A percentile compares a stretch with the other conserved stretches of the same genome.
Evolutionary conservation across 2,329 filamentous ascomycete species (phyloP).

Genomic region (Endocalyx cinctus): DNA sequence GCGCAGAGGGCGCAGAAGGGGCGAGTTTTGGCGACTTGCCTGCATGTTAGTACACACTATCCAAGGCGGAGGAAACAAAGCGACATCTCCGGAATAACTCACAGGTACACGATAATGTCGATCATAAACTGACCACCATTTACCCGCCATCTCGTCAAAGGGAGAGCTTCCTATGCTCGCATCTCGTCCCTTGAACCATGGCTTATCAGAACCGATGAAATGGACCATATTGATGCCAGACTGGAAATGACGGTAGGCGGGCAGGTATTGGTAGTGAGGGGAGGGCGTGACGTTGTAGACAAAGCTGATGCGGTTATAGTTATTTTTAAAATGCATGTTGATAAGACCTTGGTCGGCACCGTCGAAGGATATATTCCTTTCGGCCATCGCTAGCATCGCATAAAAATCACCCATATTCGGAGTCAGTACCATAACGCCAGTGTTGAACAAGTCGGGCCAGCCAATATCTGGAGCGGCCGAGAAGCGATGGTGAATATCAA

Average conservation of each 20-base stretch:
- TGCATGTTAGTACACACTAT: slow-evolving; percentile 13
- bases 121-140: slow-evolving; percentile 96
- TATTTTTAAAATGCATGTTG: slow-evolving; percentile 86
- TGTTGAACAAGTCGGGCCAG: slow-evolving; percentile 98
- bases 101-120: slow-evolving; percentile 66
- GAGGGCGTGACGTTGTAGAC: slow-evolving; percentile 97
- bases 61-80: slow-evolving; percentile 1
- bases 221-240: slow-evolving; percentile 85
- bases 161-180: slow-evolving; percentile 52
- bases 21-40: slow-evolving; percentile 12
- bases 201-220: slow-evolving; percentile 90
- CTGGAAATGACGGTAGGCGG: slow-evolving; percentile 90
- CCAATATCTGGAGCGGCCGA: slow-evolving; percentile 87
- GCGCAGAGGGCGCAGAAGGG: slow-evolving; percentile 1
- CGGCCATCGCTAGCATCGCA: slow-evolving; percentile 76
- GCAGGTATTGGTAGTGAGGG: slow-evolving; percentile 94
- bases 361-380: slow-evolving; percentile 88
- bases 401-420: slow-evolving; percentile 87
- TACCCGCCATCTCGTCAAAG: slow-evolving; percentile 77
- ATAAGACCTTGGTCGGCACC: slow-evolving; percentile 93
- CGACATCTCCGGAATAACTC: slow-evolving; percentile 18
- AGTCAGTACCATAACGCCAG: slow-evolving; percentile 88
- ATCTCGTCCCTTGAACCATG: slow-evolving; percentile 68
- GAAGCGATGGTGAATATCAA: slow-evolving; percentile 58
- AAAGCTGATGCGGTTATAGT: slow-evolving; percentile 86